Conservation (phyloP, 768 basidiomycete species). For the Phlebiopsis gigantea region DNA sequence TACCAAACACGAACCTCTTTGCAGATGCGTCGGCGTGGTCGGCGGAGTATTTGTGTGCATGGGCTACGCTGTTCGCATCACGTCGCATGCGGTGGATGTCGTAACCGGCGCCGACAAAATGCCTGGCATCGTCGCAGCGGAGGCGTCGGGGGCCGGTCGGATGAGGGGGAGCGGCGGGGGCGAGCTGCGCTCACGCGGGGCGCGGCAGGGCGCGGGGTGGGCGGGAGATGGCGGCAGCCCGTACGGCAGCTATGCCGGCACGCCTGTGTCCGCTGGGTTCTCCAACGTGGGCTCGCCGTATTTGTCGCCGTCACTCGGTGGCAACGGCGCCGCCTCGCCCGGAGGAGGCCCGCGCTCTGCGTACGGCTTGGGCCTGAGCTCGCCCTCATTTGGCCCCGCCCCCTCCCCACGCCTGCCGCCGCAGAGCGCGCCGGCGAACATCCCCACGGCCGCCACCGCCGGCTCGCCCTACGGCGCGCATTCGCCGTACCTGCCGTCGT, state of each 20-base stretch:
- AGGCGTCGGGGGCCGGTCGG: slow-evolving; percentile 55
- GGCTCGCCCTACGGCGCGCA: slow-evolving; percentile 19
- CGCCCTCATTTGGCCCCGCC: slow-evolving; percentile 9
- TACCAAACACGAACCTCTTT: background rate
- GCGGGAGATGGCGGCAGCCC: slow-evolving; percentile 48
- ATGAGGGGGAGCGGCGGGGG: slow-evolving; percentile 68
- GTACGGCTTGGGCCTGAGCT: slow-evolving; percentile 16
- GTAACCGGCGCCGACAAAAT: slow-evolving; percentile 50
- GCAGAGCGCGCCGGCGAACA: slow-evolving; percentile 4
- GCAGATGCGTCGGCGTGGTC: slow-evolving; percentile 81
- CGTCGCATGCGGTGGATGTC: slow-evolving; percentile 57
- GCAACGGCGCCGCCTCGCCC: slow-evolving; percentile 3
- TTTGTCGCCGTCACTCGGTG: slow-evolving; percentile 12
- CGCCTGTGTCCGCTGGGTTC: slow-evolving; percentile 29
- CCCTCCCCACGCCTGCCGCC: slow-evolving; percentile 11
- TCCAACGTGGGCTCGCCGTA: slow-evolving; percentile 29
- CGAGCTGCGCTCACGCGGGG: slow-evolving; percentile 56
- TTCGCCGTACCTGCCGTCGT: slow-evolving; percentile 13
- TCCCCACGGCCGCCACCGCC: slow-evolving; percentile 24
- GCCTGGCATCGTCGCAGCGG: slow-evolving; percentile 58
- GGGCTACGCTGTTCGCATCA: slow-evolving; percentile 61
- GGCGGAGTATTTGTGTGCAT: slow-evolving; percentile 88
- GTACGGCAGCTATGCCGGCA: slow-evolving; percentile 30
- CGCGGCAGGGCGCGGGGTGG: slow-evolving; percentile 58
- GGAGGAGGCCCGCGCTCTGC: background rate